Conservation (phyloP, 805 yeast species). For the Wickerhamiella australiensis region DNA sequence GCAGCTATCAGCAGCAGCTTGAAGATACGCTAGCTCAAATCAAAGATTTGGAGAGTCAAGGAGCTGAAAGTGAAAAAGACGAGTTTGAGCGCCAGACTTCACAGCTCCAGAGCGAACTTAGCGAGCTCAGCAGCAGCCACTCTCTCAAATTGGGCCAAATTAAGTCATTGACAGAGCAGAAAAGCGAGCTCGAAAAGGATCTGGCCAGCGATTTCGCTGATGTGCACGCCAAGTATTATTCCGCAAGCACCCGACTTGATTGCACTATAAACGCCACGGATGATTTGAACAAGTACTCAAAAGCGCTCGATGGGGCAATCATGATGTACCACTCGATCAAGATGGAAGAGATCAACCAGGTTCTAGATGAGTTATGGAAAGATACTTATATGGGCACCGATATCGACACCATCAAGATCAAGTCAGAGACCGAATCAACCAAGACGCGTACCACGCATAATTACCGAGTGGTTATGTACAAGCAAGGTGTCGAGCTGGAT, state of each 20-base stretch:
- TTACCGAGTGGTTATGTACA: slow-evolving; percentile 89
- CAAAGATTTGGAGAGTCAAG: slow-evolving; percentile 36
- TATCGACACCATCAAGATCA: slow-evolving; percentile 77
- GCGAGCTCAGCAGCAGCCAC: slow-evolving; percentile 47
- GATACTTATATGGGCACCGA: slow-evolving; percentile 91
- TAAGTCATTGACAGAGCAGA: slow-evolving; percentile 67
- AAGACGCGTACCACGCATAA: slow-evolving; percentile 58
- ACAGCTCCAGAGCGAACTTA: slow-evolving; percentile 38
- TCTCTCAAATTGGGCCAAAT: slow-evolving; percentile 79
- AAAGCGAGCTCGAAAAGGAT: slow-evolving; percentile 43
- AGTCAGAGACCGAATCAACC: slow-evolving; percentile 55
- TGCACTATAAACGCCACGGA: slow-evolving; percentile 64
- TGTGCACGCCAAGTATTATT: slow-evolving; percentile 49
- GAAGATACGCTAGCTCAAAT: slow-evolving; percentile 33
- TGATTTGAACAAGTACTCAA: slow-evolving; percentile 69
- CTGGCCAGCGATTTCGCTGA: slow-evolving; percentile 58
- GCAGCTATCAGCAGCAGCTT: slow-evolving; percentile 35
- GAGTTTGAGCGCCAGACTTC: slow-evolving; percentile 49
- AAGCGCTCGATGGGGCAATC: slow-evolving; percentile 82
- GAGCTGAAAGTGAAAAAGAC: slow-evolving; percentile 50
- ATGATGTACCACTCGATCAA: slow-evolving; percentile 84
- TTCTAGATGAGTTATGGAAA: slow-evolving; percentile 86
- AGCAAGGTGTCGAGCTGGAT: slow-evolving; percentile 81
- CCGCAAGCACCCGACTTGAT: slow-evolving; percentile 64
- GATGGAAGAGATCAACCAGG: slow-evolving; percentile 84